These are phyloP conservation scores for Cyberlindnera saturnus DNA, from an alignment of 805 yeast species.

Conservation along the genomic window DNA sequence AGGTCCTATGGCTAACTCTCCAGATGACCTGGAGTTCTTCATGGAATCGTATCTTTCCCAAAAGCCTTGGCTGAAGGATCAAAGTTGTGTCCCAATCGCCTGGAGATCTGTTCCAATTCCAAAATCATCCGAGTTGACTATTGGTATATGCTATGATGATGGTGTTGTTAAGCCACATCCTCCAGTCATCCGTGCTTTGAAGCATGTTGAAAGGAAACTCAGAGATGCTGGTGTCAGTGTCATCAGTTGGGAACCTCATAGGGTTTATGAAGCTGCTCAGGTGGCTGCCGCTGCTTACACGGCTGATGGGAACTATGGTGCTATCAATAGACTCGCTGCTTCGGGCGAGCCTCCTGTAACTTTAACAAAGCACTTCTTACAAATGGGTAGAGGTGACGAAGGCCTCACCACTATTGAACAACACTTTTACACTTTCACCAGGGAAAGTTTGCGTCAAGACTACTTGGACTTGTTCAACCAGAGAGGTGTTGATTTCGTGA, in stretches of 20 bases:
- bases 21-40: slow-evolving; percentile 63
- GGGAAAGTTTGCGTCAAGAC: slow-evolving; percentile 53
- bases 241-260: slow-evolving; percentile 50
- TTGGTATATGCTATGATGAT: slow-evolving; percentile 58
- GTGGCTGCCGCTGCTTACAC: slow-evolving; percentile 48
- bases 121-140: slow-evolving; percentile 38
- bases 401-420: slow-evolving; percentile 42
- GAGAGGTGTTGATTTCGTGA: slow-evolving; percentile 53
- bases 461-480: slow-evolving; percentile 46
- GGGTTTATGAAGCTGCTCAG: slow-evolving; percentile 49
- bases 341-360: slow-evolving; percentile 67
- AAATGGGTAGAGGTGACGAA: slow-evolving; percentile 50
- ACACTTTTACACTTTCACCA: slow-evolving; percentile 44
- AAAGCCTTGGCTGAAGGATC: slow-evolving; percentile 52
- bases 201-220: slow-evolving; percentile 46
- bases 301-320: slow-evolving; percentile 61
- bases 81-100: slow-evolving; percentile 26
- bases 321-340: slow-evolving; percentile 40
- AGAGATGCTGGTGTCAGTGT: slow-evolving; percentile 51
- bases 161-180: slow-evolving; percentile 61
- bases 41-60: slow-evolving; percentile 45
- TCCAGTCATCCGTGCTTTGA: slow-evolving; percentile 51
- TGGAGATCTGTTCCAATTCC: slow-evolving; percentile 31
- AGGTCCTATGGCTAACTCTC: slow-evolving; percentile 60
- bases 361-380: slow-evolving; percentile 55